Base-by-base conservation (phyloP, 306 rosid genomes). In the Vigna mungo region DNA sequence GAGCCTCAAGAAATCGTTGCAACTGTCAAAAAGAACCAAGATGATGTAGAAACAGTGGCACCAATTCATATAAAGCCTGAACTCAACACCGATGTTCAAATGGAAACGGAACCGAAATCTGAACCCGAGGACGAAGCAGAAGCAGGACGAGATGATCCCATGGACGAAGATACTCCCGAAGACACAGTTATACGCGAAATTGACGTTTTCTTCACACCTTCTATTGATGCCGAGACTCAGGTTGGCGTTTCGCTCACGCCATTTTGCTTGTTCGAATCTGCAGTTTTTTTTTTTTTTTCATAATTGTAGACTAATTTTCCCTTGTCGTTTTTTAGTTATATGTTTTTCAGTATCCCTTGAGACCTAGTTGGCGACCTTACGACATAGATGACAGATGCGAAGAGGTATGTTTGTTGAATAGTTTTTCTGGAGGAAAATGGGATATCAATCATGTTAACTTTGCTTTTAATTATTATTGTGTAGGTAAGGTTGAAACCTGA, bases 341-440 rank as follows among this genome's bases (percentile, higher is more conserved):
- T 49, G 91, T 90, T 17, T 55, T 90, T 72, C 98, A 95, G 86
- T 95, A 89, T 90, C 98, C 98, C 14, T 69, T 92, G 83, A 85
- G 97, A 78, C 91, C 97, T 34, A 53, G 74, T 49, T 95, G 98
- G 98, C 82, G 97, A 49, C 98, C 98, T 0, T 92, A 92, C 41
- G 93, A 92, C 27, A 69, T 95, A 54, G 97, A 89, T 14, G 89
- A 88, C 30, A 88, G 81, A 72, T 92, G 98, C 59, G 79, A 90
- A 84, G 93, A 92, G 96, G 98, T 86, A 82, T 3, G 65, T 67
- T 65, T 34, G 2, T 53, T 75, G 47, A 20, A 65, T 64, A 5
- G 7, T 25, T 60, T n/a, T 5, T 25, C 56, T 27, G 12, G 9
- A 61, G 20, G 25, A 41, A 7, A 36, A 16, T 2, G 32, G 21